Conservation (phyloP, 2,329 filamentous ascomycete species). For the Amphichorda felina region DNA sequence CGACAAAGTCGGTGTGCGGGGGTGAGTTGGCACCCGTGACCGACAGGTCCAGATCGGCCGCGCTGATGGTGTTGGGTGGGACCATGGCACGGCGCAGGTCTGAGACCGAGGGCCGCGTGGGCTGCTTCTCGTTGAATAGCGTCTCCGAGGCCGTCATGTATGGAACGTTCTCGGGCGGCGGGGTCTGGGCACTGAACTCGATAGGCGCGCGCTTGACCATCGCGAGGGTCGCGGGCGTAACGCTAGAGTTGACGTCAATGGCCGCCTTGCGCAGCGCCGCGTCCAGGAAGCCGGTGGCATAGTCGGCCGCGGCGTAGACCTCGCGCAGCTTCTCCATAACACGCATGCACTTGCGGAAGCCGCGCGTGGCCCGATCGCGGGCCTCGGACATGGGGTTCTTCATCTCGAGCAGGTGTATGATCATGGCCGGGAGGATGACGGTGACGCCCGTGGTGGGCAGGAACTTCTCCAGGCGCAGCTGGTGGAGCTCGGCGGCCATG, state of each 20-base stretch:
- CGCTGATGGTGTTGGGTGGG: slow-evolving; percentile 24
- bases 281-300: slow-evolving; percentile 89
- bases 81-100: slow-evolving; percentile 13
- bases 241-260: slow-evolving; percentile 46
- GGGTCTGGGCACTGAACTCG: slow-evolving; percentile 31
- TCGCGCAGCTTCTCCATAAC: slow-evolving; percentile 81
- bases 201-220: slow-evolving; percentile 23
- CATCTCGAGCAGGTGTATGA: slow-evolving; percentile 87
- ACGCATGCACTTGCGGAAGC: slow-evolving; percentile 86
- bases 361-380: slow-evolving; percentile 60
- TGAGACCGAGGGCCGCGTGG: slow-evolving; percentile 3
- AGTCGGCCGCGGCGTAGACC: slow-evolving; percentile 89
- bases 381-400: slow-evolving; percentile 64
- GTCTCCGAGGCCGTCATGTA: slow-evolving; percentile 29
- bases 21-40: slow-evolving; percentile 22
- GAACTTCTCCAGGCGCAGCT: slow-evolving; percentile 61
- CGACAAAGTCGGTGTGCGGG: slow-evolving; percentile 30
- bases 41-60: slow-evolving; percentile 20
- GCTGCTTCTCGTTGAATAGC: slow-evolving; percentile 18
- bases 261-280: slow-evolving; percentile 80
- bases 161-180: slow-evolving; percentile 38
- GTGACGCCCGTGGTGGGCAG: slow-evolving; percentile 86
- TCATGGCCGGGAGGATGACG: slow-evolving; percentile 82
- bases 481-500: slow-evolving; percentile 68
- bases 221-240: slow-evolving; percentile 17